These are phyloP conservation scores for Debaryomyces robertsiae DNA, from an alignment of 1,139 yeast species.

Conservation along the genomic window DNA sequence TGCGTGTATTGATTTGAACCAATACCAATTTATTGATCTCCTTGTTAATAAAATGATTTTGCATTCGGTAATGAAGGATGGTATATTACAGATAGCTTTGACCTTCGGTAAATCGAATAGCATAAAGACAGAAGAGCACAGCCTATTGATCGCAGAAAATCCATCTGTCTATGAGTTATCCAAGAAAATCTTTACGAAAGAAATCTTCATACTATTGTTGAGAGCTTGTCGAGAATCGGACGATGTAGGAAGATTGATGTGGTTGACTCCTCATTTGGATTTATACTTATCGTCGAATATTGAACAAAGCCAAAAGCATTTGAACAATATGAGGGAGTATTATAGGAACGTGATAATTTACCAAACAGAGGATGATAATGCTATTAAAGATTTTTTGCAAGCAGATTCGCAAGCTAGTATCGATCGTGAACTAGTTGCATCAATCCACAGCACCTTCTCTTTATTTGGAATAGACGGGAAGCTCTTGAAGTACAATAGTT, in stretches of 20 bases:
- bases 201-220: constrained; percentile 29
- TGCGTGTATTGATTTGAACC: constrained; percentile 31
- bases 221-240: constrained; percentile 29
- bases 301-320: constrained; percentile 13
- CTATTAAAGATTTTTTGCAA: background rate
- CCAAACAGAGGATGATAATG: background rate
- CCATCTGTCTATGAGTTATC: constrained; percentile 18
- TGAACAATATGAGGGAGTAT: constrained; percentile 12
- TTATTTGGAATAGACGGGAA: constrained; percentile 31
- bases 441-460: constrained; percentile 21
- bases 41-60: constrained; percentile 39
- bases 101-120: constrained; percentile 15
- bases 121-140: constrained; percentile 6
- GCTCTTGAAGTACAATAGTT: constrained; percentile 22
- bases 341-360: constrained; percentile 7
- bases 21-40: constrained; percentile 35
- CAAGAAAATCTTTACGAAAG: constrained; percentile 26
- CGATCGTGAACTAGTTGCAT: constrained; percentile 17
- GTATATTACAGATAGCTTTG: constrained; percentile 19
- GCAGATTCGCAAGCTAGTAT: constrained; percentile 10
- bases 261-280: constrained; percentile 44
- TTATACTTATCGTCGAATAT: constrained; percentile 23
- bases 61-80: constrained; percentile 24
- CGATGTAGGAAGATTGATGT: constrained; percentile 42
- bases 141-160: constrained; percentile 19